Evolutionary conservation across 2,329 filamentous ascomycete genomes (phyloP), one percentile per base, ranked within the genome.

Genomic region (Alternaria sp.): DNA sequence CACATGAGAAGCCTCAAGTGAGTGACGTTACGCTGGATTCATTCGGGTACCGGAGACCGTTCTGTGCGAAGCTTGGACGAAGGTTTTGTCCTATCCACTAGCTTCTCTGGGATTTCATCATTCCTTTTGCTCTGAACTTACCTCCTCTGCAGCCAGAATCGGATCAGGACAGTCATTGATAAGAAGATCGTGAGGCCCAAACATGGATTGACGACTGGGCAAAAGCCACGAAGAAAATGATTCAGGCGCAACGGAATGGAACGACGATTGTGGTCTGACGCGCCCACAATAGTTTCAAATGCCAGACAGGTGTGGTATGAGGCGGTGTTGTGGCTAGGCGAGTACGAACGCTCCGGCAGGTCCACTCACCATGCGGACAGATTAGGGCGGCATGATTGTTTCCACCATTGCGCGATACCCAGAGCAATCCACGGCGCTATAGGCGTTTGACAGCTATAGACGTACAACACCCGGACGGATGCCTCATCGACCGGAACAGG

Each of bases 1-100:
- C 90, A 86, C 67, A 81, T 94, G 9, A 81, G 60, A 54, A 65
- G 61, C 10, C 62, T 77, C 19, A 61, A 71, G 73, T 77, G 72
- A 76, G 74, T 65, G 63, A 36, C 11, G 12, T 59, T 51, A 61
- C 56, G 66, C 45, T 62, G 57, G 36, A 59, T 52, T 51, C 44
- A 58, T 57, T 59, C 47, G 52, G 43, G 44, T 10, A 15, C n/a
- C 28, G 32, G 28, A 23, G 21, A 52, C 19, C 1, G 11, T 52
- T 52, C 11, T 32, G 30, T 52, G 19, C 28, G 49, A n/a, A 36
- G 28, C 49, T 25, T 10, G 19, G 30, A 36, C 21, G 8, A n/a
- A n/a, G 17, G 17, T 11, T 59, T 40, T 25, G 28, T 13, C 17
- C 40, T 51, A 15, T 21, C 46, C 25, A 40, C n/a, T 23, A 23